Base-by-base conservation (phyloP, 2,329 filamentous ascomycete species). In the Bipolaris gigantea region DNA sequence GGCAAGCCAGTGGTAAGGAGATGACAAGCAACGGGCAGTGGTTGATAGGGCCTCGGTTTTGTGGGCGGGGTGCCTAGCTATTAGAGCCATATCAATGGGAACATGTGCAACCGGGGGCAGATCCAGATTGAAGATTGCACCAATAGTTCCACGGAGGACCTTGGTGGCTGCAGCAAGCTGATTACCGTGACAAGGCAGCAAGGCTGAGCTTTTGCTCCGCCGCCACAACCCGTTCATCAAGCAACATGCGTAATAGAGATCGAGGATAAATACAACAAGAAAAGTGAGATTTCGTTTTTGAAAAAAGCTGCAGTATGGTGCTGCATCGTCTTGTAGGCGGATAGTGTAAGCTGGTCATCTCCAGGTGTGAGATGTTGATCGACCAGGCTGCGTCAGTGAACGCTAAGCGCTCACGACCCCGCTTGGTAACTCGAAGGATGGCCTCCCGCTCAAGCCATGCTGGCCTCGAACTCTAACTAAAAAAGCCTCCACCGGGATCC, bases 81-180 rank as follows among this genome's bases (percentile, higher is more conserved):
- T 30, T 30, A 42, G 25, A 42, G n/a, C 15, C 23, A n/a, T 25
- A 19, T 27, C 7, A 8, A 13, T 13, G 16, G 32, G 23, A 13
- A 16, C n/a, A 19, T 18, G 5, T 23, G 36, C 36, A 19, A 19
- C 23, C 11, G 4, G 40, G 2, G 16, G 30, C 9, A 16, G 13
- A 1, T 7, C 39, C 39, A 49, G 27, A 16, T 32, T 19, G 27
- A 19, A 10, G 18, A 21, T 23, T n/a, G 34, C 27, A 30, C 55
- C 55, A 57, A 57, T 54, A 36, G 34, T 15, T 38, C 8, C 11
- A 15, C 33, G 50, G 33, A 50, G 50, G 38, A 38, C 47, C 0
- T 21, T 43, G 45, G 47, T 54, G 55, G 55, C 50, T 50, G 55
- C 55, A 48, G 42, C 46, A 39, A 45, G 55, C 55, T 50, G 50